Evolutionary conservation across 345 rosid species (phyloP).

Genomic region (Rhodomyrtus tomentosa): DNA sequence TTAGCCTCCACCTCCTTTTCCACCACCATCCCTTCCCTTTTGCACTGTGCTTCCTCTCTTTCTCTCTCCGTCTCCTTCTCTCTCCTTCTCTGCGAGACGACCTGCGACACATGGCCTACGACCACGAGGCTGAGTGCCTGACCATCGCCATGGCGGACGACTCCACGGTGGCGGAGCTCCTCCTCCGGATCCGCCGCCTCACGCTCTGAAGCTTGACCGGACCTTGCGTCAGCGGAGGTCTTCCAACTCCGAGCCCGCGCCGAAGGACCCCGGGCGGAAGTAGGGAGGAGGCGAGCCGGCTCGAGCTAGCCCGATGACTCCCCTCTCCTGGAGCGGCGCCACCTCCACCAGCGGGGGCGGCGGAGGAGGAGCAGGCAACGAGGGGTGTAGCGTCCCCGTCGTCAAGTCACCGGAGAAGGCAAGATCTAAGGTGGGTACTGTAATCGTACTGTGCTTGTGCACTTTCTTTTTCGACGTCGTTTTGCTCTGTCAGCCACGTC

Average conservation of each 20-base stretch:
- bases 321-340: conserved; percentile 6
- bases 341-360: conserved; percentile 1
- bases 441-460: background rate
- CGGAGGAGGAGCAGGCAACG: background rate
- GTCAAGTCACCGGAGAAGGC: background rate
- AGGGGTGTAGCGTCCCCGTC: background rate
- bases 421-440: conserved; percentile 1
- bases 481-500: background rate
- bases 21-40: background rate
- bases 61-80: rapidly evolving
- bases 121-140: background rate
- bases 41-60: background rate
- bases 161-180: background rate
- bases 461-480: background rate
- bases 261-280: background rate
- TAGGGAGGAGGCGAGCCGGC: background rate
- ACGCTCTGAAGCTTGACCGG: background rate
- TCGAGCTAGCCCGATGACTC: conserved; percentile 1
- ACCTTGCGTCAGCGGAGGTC: conserved; percentile 1
- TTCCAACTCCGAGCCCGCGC: background rate
- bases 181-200: background rate
- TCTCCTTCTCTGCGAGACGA: background rate
- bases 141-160: background rate
- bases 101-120: background rate
- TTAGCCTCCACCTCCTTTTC: background rate